Conservation (phyloP, 805 yeast genomes). For the Komagataella pastoris region DNA sequence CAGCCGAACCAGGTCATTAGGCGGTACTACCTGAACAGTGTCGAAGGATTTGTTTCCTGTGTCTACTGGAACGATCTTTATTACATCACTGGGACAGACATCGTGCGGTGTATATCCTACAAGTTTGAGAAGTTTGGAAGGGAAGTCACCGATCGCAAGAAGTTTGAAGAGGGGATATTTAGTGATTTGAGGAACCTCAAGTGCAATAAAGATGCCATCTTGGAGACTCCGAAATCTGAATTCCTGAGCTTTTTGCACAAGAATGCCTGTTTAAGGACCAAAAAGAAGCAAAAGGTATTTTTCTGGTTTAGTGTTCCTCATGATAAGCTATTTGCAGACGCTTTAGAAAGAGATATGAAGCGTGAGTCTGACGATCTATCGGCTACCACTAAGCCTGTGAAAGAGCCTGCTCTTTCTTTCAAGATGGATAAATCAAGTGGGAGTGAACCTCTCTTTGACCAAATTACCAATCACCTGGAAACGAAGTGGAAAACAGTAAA, state of each 20-base stretch:
- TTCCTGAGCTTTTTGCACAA: conserved; percentile 76
- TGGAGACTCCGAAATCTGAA: conserved; percentile 78
- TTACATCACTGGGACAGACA: conserved; percentile 92
- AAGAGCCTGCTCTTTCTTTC: conserved; percentile 76
- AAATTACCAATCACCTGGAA: conserved; percentile 20
- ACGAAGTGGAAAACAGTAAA: background rate
- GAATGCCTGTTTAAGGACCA: conserved; percentile 82
- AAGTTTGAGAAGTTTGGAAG: conserved; percentile 87
- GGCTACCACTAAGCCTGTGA: conserved; percentile 58
- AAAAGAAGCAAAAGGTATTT: conserved; percentile 92
- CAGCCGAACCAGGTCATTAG: conserved; percentile 77
- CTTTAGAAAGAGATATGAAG: conserved; percentile 82
- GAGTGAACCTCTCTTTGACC: conserved; percentile 35
- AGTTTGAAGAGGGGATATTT: conserved; percentile 93
- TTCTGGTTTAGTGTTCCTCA: conserved; percentile 96
- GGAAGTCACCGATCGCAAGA: conserved; percentile 70
- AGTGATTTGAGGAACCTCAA: conserved; percentile 81
- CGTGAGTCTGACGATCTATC: conserved; percentile 49
- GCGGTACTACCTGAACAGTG: conserved; percentile 72
- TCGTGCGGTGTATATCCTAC: conserved; percentile 82
- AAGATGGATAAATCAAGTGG: conserved; percentile 32
- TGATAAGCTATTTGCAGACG: conserved; percentile 84
- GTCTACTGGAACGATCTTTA: conserved; percentile 85
- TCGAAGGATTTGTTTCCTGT: conserved; percentile 87
- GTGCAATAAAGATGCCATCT: conserved; percentile 74